A percentile compares a stretch with the other conserved stretches of the same genome.
Conservation (phyloP, 2,329 filamentous ascomycete species). For the Aspergillus nomiae region DNA sequence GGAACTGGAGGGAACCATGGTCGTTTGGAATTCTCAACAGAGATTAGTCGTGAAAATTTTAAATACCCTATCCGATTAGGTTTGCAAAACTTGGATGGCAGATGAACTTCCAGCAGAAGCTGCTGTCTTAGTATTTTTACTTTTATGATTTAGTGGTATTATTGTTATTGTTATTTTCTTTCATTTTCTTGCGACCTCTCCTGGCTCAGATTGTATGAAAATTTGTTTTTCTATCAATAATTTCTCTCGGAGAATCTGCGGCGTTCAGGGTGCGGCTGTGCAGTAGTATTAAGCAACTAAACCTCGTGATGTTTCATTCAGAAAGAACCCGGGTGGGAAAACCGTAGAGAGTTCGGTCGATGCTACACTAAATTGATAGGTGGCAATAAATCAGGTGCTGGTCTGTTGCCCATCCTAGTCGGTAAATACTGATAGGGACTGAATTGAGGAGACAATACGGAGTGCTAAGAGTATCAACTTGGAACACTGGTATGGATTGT, state of each 20-base stretch:
- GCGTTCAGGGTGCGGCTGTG: not conserved
- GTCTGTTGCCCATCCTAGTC: not conserved
- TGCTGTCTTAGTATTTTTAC: not conserved
- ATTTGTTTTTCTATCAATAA: not conserved
- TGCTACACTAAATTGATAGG: not conserved
- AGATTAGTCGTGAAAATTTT: conserved; percentile 4
- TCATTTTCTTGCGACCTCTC: not conserved
- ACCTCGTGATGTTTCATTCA: not conserved
- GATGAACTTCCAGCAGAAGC: not conserved
- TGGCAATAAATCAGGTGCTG: not conserved
- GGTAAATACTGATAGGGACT: not conserved
- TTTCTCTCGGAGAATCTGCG: not conserved
- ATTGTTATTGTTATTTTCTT: not conserved
- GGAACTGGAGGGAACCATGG: conserved; percentile 5
- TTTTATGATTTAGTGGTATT: too few relatives aligned
- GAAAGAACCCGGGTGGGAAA: not conserved
- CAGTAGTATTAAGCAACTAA: not conserved
- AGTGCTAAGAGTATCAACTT: conserved; percentile 6
- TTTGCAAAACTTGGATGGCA: not conserved
- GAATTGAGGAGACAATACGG: not conserved
- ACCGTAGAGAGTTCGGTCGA: not conserved
- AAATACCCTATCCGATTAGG: not conserved
- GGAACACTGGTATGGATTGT: conserved; percentile 14
- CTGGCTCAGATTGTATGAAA: not conserved
- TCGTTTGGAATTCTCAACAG: conserved; percentile 8